Percentiles rank a stretch among this genome's conserved stretches.
These are phyloP conservation scores for Xanthoparmelia taractica DNA, from an alignment of 495 filamentous ascomycete species.

Conservation along the genomic window DNA sequence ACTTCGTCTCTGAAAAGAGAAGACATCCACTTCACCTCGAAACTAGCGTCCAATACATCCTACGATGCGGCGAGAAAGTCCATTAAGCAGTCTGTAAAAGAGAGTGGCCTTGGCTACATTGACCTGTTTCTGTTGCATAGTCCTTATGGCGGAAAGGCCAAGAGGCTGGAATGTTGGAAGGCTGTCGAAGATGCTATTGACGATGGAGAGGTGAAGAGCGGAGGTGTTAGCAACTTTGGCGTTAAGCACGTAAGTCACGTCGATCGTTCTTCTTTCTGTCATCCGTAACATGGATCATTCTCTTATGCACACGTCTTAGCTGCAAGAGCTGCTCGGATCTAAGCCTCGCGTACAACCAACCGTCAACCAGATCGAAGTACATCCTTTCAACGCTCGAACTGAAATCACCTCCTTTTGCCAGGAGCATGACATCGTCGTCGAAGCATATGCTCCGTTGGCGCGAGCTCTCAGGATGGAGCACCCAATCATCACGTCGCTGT, in stretches of 20 bases:
- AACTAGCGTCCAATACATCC: constrained; percentile 48
- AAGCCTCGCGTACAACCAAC: constrained; percentile 45
- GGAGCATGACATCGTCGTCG: constrained; percentile 47
- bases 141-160: constrained; percentile 54
- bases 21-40: constrained; percentile 62
- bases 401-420: constrained; percentile 50
- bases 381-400: constrained; percentile 58
- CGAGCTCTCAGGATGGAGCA: constrained; percentile 44
- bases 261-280: neutral
- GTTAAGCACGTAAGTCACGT: constrained; percentile 49
- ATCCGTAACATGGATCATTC: neutral
- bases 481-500: constrained; percentile 40
- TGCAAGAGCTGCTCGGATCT: constrained; percentile 54
- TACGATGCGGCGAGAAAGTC: constrained; percentile 51
- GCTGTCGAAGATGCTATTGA: constrained; percentile 59
- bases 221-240: constrained; percentile 62
- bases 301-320: constrained; percentile 28
- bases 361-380: constrained; percentile 64
- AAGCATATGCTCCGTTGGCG: constrained; percentile 60
- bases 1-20: constrained; percentile 42
- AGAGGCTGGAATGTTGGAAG: constrained; percentile 53
- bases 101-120: constrained; percentile 55
- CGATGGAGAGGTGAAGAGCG: constrained; percentile 50
- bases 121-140: constrained; percentile 64
- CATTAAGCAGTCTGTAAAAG: constrained; percentile 47